phyloP scores from a whole-genome alignment of 768 basidiomycete genomes.

The Lentinula lateritia region DNA sequence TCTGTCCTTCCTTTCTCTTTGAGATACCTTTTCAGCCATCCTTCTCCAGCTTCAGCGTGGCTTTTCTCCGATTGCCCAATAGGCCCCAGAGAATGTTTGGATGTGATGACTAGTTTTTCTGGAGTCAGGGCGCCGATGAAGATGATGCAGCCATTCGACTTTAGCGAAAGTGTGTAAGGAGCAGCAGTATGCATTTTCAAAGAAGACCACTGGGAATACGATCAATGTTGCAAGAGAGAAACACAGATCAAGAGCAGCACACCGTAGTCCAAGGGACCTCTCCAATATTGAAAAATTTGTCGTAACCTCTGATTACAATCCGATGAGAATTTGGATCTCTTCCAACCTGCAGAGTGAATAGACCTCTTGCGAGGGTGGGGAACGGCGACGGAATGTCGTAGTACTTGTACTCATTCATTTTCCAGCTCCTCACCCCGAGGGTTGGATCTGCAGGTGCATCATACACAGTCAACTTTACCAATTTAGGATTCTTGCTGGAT shows the following conservation, averaged over 20 bases:
- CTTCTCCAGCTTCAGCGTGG: slow-evolving; percentile 81
- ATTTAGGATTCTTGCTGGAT: slow-evolving; percentile 53
- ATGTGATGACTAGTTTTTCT: slow-evolving; percentile 74
- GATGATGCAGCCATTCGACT: slow-evolving; percentile 96
- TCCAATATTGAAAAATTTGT: slow-evolving; percentile 98
- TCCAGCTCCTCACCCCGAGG: slow-evolving; percentile 77
- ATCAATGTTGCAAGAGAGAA: slow-evolving; percentile 1
- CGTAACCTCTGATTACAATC: slow-evolving; percentile 89
- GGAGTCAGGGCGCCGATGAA: slow-evolving; percentile 84
- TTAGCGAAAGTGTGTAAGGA: slow-evolving; percentile 84
- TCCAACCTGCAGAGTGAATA: slow-evolving; percentile 64
- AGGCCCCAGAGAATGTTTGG: slow-evolving; percentile 85
- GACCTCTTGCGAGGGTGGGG: slow-evolving; percentile 89
- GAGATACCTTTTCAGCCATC: slow-evolving; percentile 76
- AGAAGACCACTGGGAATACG: slow-evolving; percentile 58
- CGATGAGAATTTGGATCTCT: slow-evolving; percentile 30
- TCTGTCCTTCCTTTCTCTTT: slow-evolving; percentile 56
- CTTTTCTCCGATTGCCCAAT: slow-evolving; percentile 35
- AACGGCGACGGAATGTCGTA: slow-evolving; percentile 86
- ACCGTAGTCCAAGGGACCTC: slow-evolving; percentile 96
- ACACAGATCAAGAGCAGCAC: slow-evolving; percentile 22
- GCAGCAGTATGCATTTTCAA: slow-evolving; percentile 64
- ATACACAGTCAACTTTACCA: slow-evolving; percentile 57
- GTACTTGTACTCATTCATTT: slow-evolving; percentile 97
- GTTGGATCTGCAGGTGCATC: slow-evolving; percentile 49